phyloP scores from a whole-genome alignment of 441 rosid species.

The Brassica balearica region DNA sequence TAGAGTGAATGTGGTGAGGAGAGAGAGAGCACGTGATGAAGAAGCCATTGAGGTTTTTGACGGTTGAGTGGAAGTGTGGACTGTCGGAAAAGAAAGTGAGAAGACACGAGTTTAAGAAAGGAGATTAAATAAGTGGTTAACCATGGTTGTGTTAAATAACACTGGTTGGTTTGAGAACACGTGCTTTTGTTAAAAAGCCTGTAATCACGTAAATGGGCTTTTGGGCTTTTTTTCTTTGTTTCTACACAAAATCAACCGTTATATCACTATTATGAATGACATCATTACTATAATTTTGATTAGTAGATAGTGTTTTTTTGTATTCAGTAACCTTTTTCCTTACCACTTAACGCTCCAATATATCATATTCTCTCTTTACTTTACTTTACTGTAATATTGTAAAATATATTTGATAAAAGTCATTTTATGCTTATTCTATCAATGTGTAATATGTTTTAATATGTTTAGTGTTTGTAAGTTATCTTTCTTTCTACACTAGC shows the following conservation, averaged over 20 bases:
- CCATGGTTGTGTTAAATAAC: conserved; percentile 19
- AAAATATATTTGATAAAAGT: no score
- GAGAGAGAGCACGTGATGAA: conserved; percentile 13
- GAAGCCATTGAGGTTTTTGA: conserved; percentile 34
- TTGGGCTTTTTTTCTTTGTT: neutral
- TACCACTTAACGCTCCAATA: neutral
- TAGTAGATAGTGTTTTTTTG: neutral
- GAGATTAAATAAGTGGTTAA: conserved; percentile 11
- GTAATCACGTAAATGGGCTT: conserved; percentile 23
- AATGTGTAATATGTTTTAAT: neutral
- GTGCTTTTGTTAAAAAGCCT: conserved; percentile 19
- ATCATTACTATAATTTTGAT: no score
- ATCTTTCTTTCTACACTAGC: neutral
- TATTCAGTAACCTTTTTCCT: neutral
- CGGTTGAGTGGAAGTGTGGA: conserved; percentile 11
- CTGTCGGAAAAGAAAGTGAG: conserved; percentile 18
- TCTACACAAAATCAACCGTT: conserved; percentile 22
- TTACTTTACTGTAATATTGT: neutral
- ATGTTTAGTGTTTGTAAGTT: neutral
- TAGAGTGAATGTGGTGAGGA: conserved; percentile 42
- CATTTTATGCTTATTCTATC: neutral
- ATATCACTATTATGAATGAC: neutral
- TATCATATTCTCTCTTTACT: neutral
- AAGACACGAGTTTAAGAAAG: conserved; percentile 13
- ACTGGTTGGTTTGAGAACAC: conserved; percentile 32